phyloP scores from a whole-genome alignment of 257 asterid species.

The Rauvolfia tetraphylla region DNA sequence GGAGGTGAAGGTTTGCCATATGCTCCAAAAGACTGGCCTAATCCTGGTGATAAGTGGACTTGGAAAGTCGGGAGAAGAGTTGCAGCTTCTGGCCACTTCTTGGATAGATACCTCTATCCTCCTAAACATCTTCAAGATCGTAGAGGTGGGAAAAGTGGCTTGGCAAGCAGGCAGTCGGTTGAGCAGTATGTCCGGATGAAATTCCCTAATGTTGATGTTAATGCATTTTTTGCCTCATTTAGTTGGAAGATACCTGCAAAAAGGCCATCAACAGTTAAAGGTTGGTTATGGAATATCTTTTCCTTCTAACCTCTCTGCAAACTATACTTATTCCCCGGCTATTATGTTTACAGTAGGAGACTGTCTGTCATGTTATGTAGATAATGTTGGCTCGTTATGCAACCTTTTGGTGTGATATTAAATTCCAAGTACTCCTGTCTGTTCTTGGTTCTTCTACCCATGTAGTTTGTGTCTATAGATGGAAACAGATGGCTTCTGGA shows the following conservation, averaged over 20 bases:
- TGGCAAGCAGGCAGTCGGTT: constrained; percentile 62
- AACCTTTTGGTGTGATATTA: not conserved
- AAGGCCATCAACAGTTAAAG: constrained; percentile 23
- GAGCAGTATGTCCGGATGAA: constrained; percentile 44
- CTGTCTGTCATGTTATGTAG: not conserved
- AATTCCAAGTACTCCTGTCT: not conserved
- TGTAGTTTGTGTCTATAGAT: not conserved
- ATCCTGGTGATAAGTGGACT: constrained; percentile 84
- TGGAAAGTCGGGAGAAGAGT: constrained; percentile 82
- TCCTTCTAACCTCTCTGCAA: not conserved
- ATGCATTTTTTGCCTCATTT: constrained; percentile 65
- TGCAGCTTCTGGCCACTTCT: constrained; percentile 43
- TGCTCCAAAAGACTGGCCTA: constrained; percentile 83
- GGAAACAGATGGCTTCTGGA: not conserved
- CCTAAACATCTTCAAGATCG: constrained; percentile 41
- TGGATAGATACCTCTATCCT: constrained; percentile 66
- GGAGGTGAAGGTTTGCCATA: constrained; percentile 85
- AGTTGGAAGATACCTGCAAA: constrained; percentile 80
- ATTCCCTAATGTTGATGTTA: constrained; percentile 53
- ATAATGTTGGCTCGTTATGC: not conserved
- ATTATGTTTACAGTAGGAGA: not conserved
- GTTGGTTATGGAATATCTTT: constrained; percentile 24
- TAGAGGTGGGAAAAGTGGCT: constrained; percentile 29
- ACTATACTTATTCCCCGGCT: not conserved
- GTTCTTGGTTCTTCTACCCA: not conserved